Evolutionary conservation across 1,284 basidiomycete genomes (phyloP).

Genomic region (Naganishia sp.): DNA sequence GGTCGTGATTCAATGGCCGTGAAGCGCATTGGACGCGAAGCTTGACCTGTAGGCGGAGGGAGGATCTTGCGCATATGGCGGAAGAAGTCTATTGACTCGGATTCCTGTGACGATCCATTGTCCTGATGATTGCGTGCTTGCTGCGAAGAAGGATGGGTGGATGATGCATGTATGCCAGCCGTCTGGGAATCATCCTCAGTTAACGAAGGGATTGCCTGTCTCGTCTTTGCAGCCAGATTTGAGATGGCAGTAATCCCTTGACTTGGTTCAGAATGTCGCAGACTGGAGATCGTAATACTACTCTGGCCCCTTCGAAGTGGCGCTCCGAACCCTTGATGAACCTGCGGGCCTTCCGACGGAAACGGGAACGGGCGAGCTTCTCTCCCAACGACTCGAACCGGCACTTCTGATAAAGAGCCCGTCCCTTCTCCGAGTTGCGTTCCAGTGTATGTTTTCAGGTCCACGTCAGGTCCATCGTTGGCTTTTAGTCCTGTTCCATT

Average conservation of each 20-base stretch:
- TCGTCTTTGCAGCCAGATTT: not conserved
- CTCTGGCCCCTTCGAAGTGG: not conserved
- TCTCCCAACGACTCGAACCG: not conserved
- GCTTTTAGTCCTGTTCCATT: not conserved
- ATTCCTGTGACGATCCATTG: not conserved
- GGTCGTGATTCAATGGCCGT: too few species aligned
- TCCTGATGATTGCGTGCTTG: not conserved
- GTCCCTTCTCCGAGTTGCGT: not conserved
- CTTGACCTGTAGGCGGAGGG: not conserved
- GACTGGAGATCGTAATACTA: constrained; percentile 1
- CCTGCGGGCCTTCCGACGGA: not conserved
- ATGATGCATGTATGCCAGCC: not conserved
- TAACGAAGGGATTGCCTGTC: constrained; percentile 3
- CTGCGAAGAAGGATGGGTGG: not conserved
- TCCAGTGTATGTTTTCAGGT: not conserved
- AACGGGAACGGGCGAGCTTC: constrained; percentile 14
- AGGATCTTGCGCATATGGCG: not conserved
- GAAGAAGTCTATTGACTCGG: not conserved
- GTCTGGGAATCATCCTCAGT: not conserved
- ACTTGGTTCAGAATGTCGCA: not conserved
- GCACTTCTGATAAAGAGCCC: too few species aligned
- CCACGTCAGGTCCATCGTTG: not conserved
- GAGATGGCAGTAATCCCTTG: not conserved
- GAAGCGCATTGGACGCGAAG: too few species aligned
- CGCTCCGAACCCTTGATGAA: too few species aligned